Base-by-base conservation (phyloP, 2,329 filamentous ascomycete genomes). In the Fusarium chaquense region DNA sequence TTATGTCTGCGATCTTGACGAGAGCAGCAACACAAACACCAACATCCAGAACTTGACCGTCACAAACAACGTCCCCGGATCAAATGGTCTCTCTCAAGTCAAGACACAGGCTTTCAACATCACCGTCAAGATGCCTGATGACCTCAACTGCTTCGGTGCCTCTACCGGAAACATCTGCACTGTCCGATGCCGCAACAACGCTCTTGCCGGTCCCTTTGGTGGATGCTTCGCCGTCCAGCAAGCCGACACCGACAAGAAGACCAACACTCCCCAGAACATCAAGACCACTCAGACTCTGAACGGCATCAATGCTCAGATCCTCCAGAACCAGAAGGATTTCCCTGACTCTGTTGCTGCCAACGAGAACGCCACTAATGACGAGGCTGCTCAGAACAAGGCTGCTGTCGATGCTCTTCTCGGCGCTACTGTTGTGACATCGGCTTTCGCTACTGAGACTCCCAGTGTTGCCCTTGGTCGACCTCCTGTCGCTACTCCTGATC, bases 151-250 rank as follows among this genome's bases (percentile, higher is more conserved):
- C 76, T 81, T 78, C 28, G 86, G 86, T 65, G 83, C 79, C 10
- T 87, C 87, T 0, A 87, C 86, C 3, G 88, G 88, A 44, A 85
- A 87, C 57, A 73, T 88, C 40, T 88, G 86, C 81, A 89, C 86
- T 1, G 81, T 89, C 22, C 83, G 87, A 36, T 89, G 87, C 80
- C 82, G 86, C 22, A 89, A 89, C 79, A 86, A 84, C 58, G 85
- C 86, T 6, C 77, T 84, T 5, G 85, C 85, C 12, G 86, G 86
- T 6, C 86, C 86, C 15, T 89, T 89, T 58, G 85, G 85, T 40
- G 84, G 87, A 52, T 89, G 87, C 77, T 85, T 89, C 74, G 79
- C 86, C 3, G 82, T 89, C 20, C 84, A 88, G 75, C 87, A 90
- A 73, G 78, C 79, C 32, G 86, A 88, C 24, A 66, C 72, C 2